Conservation (phyloP, 1,284 basidiomycete species). For the Pisolithus thermaeus region DNA sequence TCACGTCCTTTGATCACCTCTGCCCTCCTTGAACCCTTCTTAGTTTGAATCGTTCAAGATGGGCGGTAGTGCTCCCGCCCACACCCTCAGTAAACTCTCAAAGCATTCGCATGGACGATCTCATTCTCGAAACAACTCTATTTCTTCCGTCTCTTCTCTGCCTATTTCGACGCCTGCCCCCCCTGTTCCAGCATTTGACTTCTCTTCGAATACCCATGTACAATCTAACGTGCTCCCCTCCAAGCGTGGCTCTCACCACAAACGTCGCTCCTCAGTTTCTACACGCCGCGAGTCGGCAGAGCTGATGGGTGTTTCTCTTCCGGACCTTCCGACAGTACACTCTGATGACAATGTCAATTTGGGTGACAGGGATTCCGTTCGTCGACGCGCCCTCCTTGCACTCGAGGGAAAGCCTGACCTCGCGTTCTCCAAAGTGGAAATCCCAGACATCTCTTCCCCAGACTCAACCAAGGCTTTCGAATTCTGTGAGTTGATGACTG, state of each 20-base stretch:
- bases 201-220: conserved; percentile 26
- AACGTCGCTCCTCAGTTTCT: conserved; percentile 77
- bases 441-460: conserved; percentile 63
- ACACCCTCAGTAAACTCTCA: conserved; percentile 24
- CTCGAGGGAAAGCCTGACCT: conserved; percentile 71
- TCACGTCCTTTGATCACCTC: not conserved
- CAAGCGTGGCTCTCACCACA: conserved; percentile 72
- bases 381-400: conserved; percentile 70
- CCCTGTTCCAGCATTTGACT: conserved; percentile 30
- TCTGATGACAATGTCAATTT: conserved; percentile 62
- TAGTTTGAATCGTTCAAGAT: conserved; percentile 65
- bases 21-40: conserved; percentile 4
- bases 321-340: conserved; percentile 49
- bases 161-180: conserved; percentile 38
- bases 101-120: conserved; percentile 56
- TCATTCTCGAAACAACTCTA: conserved; percentile 59
- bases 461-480: conserved; percentile 54
- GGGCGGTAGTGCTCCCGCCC: conserved; percentile 35
- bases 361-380: conserved; percentile 70
- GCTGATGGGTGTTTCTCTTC: conserved; percentile 71
- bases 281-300: conserved; percentile 79
- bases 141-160: conserved; percentile 29
- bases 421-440: conserved; percentile 68
- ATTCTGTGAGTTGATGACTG: conserved; percentile 44
- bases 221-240: conserved; percentile 29